Evolutionary conservation across 192 early-diverging fungal species (phyloP).

Genomic region (Coemansia sp.): DNA sequence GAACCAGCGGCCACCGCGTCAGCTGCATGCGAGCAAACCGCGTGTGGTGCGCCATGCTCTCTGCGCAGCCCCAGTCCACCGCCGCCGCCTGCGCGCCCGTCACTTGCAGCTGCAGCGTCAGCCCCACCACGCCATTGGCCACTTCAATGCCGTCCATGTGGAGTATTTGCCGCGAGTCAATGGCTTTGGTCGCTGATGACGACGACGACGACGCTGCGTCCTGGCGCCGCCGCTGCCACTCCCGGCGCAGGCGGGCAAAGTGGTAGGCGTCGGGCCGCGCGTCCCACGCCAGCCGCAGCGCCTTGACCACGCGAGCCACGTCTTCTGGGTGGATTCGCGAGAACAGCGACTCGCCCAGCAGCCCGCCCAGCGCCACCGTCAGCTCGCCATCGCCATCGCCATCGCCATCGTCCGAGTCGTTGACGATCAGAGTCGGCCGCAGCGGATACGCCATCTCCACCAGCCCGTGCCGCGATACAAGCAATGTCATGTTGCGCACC

Average conservation of each 20-base stretch:
- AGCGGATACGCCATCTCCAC: conserved; percentile 53
- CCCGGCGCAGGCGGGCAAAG: conserved; percentile 49
- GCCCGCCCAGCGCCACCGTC: conserved; percentile 34
- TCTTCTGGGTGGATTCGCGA: conserved; percentile 51
- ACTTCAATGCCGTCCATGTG: conserved; percentile 46
- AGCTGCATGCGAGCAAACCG: conserved; percentile 48
- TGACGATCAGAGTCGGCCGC: conserved; percentile 18
- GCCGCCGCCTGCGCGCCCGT: conserved; percentile 8
- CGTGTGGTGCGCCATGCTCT: conserved; percentile 35
- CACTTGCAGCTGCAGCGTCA: conserved; percentile 46
- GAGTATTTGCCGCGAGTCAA: conserved; percentile 13
- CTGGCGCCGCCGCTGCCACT: conserved; percentile 47
- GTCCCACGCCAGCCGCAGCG: conserved; percentile 49
- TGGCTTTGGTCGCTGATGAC: not conserved
- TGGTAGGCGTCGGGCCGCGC: conserved; percentile 51
- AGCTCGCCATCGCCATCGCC: conserved; percentile 16
- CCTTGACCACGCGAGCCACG: conserved; percentile 44
- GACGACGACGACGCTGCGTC: not conserved
- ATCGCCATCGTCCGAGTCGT: conserved; percentile 12
- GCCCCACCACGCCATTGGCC: conserved; percentile 45
- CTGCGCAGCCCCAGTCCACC: conserved; percentile 39
- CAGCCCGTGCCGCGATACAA: conserved; percentile 53
- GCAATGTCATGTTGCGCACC: conserved; percentile 43
- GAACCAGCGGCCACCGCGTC: conserved; percentile 47
- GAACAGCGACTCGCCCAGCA: conserved; percentile 49